Percentiles rank a stretch among this genome's conserved stretches.
phyloP scores from a whole-genome alignment of 2,329 filamentous ascomycete species.

The Calonectria crousiana region DNA sequence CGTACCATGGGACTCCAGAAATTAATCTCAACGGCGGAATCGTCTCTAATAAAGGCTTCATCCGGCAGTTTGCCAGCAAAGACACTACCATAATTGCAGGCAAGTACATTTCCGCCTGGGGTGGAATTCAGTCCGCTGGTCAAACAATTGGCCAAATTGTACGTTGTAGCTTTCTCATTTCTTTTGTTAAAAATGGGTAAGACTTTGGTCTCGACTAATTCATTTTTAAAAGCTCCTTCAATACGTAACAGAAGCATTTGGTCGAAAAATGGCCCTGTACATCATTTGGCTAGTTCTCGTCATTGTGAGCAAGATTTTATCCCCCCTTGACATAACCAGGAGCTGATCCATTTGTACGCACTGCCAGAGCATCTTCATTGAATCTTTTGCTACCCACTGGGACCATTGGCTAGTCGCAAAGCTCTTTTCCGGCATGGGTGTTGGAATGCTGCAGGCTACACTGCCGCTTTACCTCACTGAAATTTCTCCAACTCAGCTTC shows the following conservation, averaged over 20 bases:
- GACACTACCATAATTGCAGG: slow-evolving; percentile 49
- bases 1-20: slow-evolving; percentile 5
- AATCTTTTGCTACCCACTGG: slow-evolving; percentile 28
- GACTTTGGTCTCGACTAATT: background rate
- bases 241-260: slow-evolving; percentile 26
- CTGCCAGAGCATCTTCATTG: slow-evolving; percentile 22
- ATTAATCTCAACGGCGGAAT: slow-evolving; percentile 52
- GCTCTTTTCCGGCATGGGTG: slow-evolving; percentile 30
- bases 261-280: slow-evolving; percentile 25
- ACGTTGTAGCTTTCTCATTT: background rate
- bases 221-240: slow-evolving; percentile 15
- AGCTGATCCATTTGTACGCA: background rate
- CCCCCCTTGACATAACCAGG: background rate
- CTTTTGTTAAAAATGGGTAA: background rate
- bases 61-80: slow-evolving; percentile 48
- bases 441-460: slow-evolving; percentile 31
- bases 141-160: slow-evolving; percentile 55
- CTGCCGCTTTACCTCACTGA: slow-evolving; percentile 32
- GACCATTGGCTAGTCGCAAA: slow-evolving; percentile 33
- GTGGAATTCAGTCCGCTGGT: slow-evolving; percentile 53
- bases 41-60: slow-evolving; percentile 56
- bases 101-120: slow-evolving; percentile 54
- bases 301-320: slow-evolving; percentile 6
- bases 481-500: slow-evolving; percentile 29
- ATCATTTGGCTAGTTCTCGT: slow-evolving; percentile 28